Evolutionary conservation across 306 rosid species (phyloP).

Genomic region (Lathyrus aphaca): DNA sequence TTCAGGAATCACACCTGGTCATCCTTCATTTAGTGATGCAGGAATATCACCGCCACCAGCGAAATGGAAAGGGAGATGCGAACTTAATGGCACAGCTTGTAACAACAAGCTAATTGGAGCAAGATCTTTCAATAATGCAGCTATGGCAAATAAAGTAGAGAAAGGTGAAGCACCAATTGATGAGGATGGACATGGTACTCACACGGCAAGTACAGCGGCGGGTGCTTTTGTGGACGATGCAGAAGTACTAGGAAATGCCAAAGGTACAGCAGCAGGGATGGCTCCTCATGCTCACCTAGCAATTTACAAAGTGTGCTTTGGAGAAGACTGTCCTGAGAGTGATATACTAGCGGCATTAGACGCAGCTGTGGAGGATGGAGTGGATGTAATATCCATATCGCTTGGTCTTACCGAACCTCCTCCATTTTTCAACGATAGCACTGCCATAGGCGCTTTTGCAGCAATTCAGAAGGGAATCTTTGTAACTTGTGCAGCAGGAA

Average conservation of each 20-base stretch:
- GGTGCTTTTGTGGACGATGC: conserved; percentile 55
- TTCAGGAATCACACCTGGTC: conserved; percentile 58
- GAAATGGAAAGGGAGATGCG: conserved; percentile 83
- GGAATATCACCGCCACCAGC: conserved; percentile 72
- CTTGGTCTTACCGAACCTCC: conserved; percentile 42
- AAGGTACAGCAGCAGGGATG: conserved; percentile 75
- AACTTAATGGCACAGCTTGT: conserved; percentile 52
- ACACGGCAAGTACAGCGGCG: conserved; percentile 55
- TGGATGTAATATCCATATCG: conserved; percentile 73
- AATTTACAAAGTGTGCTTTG: conserved; percentile 53
- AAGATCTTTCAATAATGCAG: conserved; percentile 48
- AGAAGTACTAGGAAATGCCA: conserved; percentile 62
- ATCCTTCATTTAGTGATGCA: conserved; percentile 66
- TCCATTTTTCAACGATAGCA: conserved; percentile 57
- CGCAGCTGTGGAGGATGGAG: conserved; percentile 62
- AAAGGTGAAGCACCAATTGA: conserved; percentile 41
- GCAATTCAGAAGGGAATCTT: conserved; percentile 74
- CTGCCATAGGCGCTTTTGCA: conserved; percentile 67
- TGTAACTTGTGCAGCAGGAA: conserved; percentile 74
- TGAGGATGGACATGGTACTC: conserved; percentile 57
- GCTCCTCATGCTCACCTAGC: conserved; percentile 80
- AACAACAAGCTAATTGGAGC: conserved; percentile 83
- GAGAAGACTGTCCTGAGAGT: conserved; percentile 47
- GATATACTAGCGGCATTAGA: conserved; percentile 50
- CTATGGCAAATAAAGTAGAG: conserved; percentile 18